Base-by-base conservation (phyloP, 768 basidiomycete species). In the Dictyophora rubrovolvata region DNA sequence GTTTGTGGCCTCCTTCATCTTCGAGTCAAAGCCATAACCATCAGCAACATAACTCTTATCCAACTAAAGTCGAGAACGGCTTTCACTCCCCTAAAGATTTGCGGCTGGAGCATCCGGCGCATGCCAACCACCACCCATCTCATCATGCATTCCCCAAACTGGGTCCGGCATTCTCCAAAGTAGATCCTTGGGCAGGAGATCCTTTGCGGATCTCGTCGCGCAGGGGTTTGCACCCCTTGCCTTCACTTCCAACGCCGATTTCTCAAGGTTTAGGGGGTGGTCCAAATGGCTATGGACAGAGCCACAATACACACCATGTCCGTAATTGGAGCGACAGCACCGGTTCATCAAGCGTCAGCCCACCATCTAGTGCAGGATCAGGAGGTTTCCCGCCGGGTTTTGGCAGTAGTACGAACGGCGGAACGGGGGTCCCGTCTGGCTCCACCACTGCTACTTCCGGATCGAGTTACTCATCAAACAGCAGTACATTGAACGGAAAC, bases 401-500 rank as follows among this genome's bases (percentile, higher is more conserved):
- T 48, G 35, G 55, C 8, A 22, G 54, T 36, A 23, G 55, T 28
- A 47, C 36, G 18, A 42, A 46, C 12, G 55, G 55, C 23, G 55
- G 33, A 23, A 46, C 36, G 16, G 28, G 28, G 35, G 21, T 17
- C 35, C 10, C n/a, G 20, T 22, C 33, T 50, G 51, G 49, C 11
- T 18, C 28, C 28, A 42, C 42, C 4, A 42, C 42, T 42, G 12
- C 42, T 42, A 46, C 21, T 18, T 11, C 10, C 11, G 42, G 42
- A 12, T 42, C 42, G 14, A 42, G 14, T n/a, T 14, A 12, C 42
- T 12, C 42, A n/a, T 42, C 42, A 12, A 42, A 22, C n/a, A 20
- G 48, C 46, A 21, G 16, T n/a, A 33, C 63, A 9, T 60, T 42
- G 7, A 69, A 70, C 34, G 11, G 10, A 22, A 68, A 70, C 20